Evolutionary conservation across 805 yeast species (phyloP).

Genomic region (Ogataea naganishii): DNA sequence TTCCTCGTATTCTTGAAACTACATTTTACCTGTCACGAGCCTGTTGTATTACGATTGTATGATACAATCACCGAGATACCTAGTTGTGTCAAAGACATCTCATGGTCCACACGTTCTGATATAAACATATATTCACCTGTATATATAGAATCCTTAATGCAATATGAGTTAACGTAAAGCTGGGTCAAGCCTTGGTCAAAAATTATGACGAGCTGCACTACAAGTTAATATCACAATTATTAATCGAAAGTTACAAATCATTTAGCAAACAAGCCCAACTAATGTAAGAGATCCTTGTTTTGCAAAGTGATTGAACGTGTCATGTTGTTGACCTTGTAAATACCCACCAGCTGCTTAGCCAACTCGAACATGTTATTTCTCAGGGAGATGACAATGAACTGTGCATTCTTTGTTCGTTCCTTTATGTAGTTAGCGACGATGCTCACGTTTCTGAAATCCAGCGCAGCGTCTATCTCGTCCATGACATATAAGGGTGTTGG

Average conservation of each 20-base stretch:
- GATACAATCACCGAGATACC: not conserved
- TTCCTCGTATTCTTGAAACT: not conserved
- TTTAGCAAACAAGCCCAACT: not conserved
- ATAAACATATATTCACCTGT: not conserved
- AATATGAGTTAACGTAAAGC: not conserved
- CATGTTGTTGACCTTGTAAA: conserved; percentile 88
- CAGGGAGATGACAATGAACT: conserved; percentile 88
- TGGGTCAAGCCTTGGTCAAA: too few relatives aligned
- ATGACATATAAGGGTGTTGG: conserved; percentile 97
- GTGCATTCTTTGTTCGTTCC: conserved; percentile 93
- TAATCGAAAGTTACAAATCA: conserved; percentile 1
- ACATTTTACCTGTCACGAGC: too few relatives aligned
- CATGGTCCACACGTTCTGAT: not conserved
- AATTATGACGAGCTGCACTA: too few relatives aligned
- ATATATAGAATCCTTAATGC: not conserved
- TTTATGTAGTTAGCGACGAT: conserved; percentile 96
- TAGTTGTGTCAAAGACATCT: not conserved
- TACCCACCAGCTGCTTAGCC: conserved; percentile 90
- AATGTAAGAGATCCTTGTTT: conserved; percentile 39
- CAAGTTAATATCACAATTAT: too few relatives aligned
- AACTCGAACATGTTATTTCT: conserved; percentile 97
- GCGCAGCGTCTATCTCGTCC: conserved; percentile 99
- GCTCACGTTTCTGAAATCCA: conserved; percentile 93
- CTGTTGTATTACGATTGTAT: too few relatives aligned
- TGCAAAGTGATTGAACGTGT: conserved; percentile 75